These are phyloP conservation scores for Sanghuangporus weigelae DNA, from an alignment of 1,284 basidiomycete genomes.

Conservation along the genomic window DNA sequence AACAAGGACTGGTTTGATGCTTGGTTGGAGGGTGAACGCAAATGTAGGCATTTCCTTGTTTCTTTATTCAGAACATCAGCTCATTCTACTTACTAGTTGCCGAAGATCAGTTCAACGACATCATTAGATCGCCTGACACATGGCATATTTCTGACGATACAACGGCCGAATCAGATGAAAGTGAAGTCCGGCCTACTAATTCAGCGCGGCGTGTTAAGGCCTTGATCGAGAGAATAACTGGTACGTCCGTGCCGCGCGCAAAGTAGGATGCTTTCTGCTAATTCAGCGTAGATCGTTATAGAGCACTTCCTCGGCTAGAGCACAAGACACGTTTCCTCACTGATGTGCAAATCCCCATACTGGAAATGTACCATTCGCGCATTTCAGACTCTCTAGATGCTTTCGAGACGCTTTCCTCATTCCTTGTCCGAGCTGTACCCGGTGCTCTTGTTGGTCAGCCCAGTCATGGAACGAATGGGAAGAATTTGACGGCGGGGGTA, in stretches of 20 bases:
- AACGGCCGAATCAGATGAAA: slow-evolving; percentile 34
- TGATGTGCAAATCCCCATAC: slow-evolving; percentile 79
- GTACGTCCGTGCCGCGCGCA: slow-evolving; percentile 34
- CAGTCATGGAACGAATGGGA: slow-evolving; percentile 49
- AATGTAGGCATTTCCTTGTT: slow-evolving; percentile 52
- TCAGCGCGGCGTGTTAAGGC: slow-evolving; percentile 78
- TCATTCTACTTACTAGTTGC: slow-evolving; percentile 46
- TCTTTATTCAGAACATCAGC: neutral
- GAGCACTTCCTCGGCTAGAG: slow-evolving; percentile 71
- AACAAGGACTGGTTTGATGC: slow-evolving; percentile 84
- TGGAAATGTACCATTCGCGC: slow-evolving; percentile 73
- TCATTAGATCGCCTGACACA: slow-evolving; percentile 77
- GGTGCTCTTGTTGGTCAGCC: slow-evolving; percentile 64
- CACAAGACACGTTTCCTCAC: slow-evolving; percentile 84
- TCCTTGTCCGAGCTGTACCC: slow-evolving; percentile 86
- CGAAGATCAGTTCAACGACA: slow-evolving; percentile 75
- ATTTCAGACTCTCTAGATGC: slow-evolving; percentile 86
- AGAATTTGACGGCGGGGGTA: slow-evolving; percentile 67
- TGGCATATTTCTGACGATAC: slow-evolving; percentile 78
- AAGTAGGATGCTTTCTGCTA: neutral
- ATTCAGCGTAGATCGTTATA: slow-evolving; percentile 70
- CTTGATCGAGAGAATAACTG: slow-evolving; percentile 86
- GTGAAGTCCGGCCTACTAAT: slow-evolving; percentile 60
- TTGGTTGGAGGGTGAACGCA: slow-evolving; percentile 85
- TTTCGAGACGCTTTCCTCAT: slow-evolving; percentile 86